Evolutionary conservation across 1,139 yeast genomes (phyloP).

Genomic region (Yamadazyma spencermartinsiae): DNA sequence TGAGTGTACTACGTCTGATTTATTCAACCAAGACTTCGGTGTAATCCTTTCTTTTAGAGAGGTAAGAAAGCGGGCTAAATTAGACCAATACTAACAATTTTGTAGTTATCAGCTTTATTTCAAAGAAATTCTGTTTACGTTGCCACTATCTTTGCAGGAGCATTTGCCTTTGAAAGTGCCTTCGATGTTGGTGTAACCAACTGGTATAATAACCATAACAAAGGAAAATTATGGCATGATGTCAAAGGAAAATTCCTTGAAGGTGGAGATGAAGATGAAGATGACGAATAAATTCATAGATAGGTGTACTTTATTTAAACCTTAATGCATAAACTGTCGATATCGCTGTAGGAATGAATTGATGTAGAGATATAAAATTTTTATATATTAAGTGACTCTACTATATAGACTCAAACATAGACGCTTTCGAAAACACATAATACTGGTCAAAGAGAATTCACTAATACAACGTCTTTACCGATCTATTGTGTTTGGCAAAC

Average conservation of each 20-base stretch:
- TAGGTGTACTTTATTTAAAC: constrained; percentile 1
- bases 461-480: no score
- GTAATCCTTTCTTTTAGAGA: no score
- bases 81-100: constrained; percentile 17
- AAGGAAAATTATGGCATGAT: constrained; percentile 97
- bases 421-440: no score
- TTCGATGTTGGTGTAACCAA: constrained; percentile 77
- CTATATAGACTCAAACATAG: no score
- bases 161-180: constrained; percentile 85
- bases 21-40: no score
- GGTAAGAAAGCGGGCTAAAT: no score
- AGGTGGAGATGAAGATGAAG: constrained; percentile 62
- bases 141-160: constrained; percentile 79
- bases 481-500: no score
- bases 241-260: constrained; percentile 67
- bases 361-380: no score
- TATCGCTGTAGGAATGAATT: no score
- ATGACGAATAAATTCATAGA: constrained; percentile 32
- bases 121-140: constrained; percentile 94
- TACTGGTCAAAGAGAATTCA: no score
- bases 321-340: constrained; percentile 11
- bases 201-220: constrained; percentile 87
- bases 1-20: no score
- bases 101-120: constrained; percentile 52
- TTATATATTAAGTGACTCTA: no score